phyloP scores from a whole-genome alignment of 129 eudicot species.

The Ambrosia trifida region DNA sequence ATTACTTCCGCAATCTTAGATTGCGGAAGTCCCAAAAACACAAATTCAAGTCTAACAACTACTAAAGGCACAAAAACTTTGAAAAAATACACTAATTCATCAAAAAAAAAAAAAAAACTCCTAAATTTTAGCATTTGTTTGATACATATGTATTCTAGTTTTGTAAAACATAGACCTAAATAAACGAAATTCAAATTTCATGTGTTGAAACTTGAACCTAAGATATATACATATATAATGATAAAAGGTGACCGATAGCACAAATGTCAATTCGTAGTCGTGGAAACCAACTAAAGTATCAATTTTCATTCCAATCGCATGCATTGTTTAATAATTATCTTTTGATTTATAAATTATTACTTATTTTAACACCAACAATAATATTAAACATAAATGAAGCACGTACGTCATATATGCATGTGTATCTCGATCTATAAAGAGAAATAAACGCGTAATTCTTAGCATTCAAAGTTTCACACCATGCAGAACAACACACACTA shows the following conservation, averaged over 20 bases:
- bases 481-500: conserved; percentile 2
- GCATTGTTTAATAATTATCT: background rate
- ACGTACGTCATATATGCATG: background rate
- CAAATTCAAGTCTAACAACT: no score
- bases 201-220: conserved; percentile 30
- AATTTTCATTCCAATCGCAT: conserved; percentile 1
- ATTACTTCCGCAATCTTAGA: no score
- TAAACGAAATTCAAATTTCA: conserved; percentile 11
- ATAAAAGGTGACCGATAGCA: conserved; percentile 17
- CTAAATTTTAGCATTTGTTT: background rate
- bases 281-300: conserved; percentile 16
- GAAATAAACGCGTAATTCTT: conserved; percentile 14
- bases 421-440: background rate
- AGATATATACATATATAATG: conserved; percentile 1
- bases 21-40: no score
- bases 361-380: no score
- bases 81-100: no score
- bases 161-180: background rate
- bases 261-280: conserved; percentile 30
- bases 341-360: conserved; percentile 1
- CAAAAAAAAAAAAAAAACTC: no score
- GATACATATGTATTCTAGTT: background rate
- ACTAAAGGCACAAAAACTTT: no score
- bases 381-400: no score
- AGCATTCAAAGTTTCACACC: conserved; percentile 26